Evolutionary conservation across 2,329 filamentous ascomycete species (phyloP), one percentile per base, ranked within the genome.

Genomic region (Nemania sp.): DNA sequence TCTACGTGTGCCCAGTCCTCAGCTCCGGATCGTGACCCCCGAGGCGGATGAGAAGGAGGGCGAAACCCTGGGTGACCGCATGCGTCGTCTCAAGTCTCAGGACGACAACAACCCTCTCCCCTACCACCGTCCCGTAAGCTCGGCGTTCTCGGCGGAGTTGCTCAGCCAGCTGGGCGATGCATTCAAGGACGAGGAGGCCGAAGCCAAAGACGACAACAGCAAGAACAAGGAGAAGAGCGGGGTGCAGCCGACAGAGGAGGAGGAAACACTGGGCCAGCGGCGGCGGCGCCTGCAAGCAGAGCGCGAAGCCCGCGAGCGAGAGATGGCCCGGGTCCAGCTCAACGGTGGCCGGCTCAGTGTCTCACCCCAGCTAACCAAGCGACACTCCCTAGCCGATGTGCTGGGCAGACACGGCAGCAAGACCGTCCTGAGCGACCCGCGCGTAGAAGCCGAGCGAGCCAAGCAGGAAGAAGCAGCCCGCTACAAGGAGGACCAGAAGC

Each of bases 221-320:
- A 73, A 76, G 54, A 69, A 57, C 13, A 68, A 70, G 35, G 73
- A 67, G 4, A 75, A 75, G 48, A 62, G 62, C 18, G 72, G 69
- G 35, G 65, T 71, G 34, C 71, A 67, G 5, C 64, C 72, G 58
- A 61, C 71, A 18, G 80, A 82, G 62, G 89, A 88, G 65, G 89
- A 92, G 67, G 91, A 95, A 72, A 94, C 91, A 0, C 80, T 95
- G 0, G 91, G 90, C 10, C 90, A 94, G 73, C 87, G 91, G 11
- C 87, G 90, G 0, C 86, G 86, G 29, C 84, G 91, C 25, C 79
- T 95, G 1, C 90, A 92, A 72, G 86, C 87, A 6, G 86, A 88
- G 69, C 80, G 81, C 25, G 87, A 90, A 74, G 87, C 87, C 6
- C 83, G 85, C 29, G 83, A 84, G 62, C 77, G 80, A 43, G 83